A percentile compares a stretch with the other conserved stretches of the same genome.
These are phyloP conservation scores for Fusarium fujikuroi DNA, from an alignment of 2,329 filamentous ascomycete genomes.

Conservation along the genomic window DNA sequence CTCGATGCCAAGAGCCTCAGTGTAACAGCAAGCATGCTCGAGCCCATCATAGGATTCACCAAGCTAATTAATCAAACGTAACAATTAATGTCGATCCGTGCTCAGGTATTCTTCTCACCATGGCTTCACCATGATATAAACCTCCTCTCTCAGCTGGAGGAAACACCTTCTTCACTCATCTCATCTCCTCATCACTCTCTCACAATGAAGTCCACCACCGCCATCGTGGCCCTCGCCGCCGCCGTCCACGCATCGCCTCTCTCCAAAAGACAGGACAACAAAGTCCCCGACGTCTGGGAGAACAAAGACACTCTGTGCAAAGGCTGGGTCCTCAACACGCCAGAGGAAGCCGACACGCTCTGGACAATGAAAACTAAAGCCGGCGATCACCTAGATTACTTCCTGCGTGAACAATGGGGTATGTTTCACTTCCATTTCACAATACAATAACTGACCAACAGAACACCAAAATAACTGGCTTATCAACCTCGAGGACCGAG, in stretches of 20 bases:
- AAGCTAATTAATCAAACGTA: too few species aligned
- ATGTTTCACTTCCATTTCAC: rapidly evolving
- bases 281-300: background rate
- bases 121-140: background rate
- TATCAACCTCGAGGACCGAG: slow-evolving; percentile 13
- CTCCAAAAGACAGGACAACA: background rate
- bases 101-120: background rate
- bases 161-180: background rate
- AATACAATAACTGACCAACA: background rate
- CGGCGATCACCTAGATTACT: slow-evolving; percentile 4
- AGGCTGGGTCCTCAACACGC: slow-evolving; percentile 10
- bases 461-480: slow-evolving; percentile 24
- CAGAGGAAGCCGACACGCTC: slow-evolving; percentile 14
- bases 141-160: too few species aligned
- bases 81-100: background rate
- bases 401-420: slow-evolving; percentile 17
- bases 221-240: background rate
- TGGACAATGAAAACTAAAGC: background rate
- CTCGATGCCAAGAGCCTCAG: background rate
- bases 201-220: slow-evolving; percentile 5
- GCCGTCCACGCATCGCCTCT: background rate
- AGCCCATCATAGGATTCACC: background rate
- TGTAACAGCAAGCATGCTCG: background rate
- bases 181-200: background rate
- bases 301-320: slow-evolving; percentile 15